Evolutionary conservation across 371 early-diverging fungal species (phyloP), one percentile per base, ranked within the genome.

Genomic region (Mucor piriformis): DNA sequence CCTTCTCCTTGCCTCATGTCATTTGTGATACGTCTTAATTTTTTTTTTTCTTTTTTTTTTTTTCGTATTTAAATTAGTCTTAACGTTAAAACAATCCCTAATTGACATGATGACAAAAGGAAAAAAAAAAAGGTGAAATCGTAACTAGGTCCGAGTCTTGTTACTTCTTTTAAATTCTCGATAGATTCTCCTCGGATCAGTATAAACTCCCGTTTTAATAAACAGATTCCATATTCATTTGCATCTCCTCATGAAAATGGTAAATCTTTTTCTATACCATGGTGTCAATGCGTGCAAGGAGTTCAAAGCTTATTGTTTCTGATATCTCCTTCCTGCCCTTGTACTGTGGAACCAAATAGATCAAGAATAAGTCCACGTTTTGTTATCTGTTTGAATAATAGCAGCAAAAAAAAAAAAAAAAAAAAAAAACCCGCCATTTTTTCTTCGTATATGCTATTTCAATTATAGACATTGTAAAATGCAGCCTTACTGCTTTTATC

Each of bases 231-330:
- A 29, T 29, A 29, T 8, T 6, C 29, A 4, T 29, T 29, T 8
- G 29, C 42, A 8, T 18, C 18, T 42, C 18, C 18, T 42, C 18
- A 42, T 18, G n/a, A 18, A 42, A 42, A 18, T 42, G 18, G 18
- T 18, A 42, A 42, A 38, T 15, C 5, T 7, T 42, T 18, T 42
- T 8, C 18, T 42, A n/a, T n/a, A 42, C 8, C 20, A 18, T 42
- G 42, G 42, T 42, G 42, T 42, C 42, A 42, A 42, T 42, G 42
- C 42, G 42, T 42, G 18, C 42, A 42, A 42, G 42, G 42, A 42
- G 42, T 42, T 18, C 18, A 42, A 42, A 42, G 42, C 42, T 42
- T 42, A 42, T 42, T 42, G 42, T 42, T 42, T 42, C 42, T 16
- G 18, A 42, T 42, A 42, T 18, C 42, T 42, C 42, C 42, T 42